Evolutionary conservation across 306 rosid species (phyloP).

Genomic region (Cicer cuneatum): DNA sequence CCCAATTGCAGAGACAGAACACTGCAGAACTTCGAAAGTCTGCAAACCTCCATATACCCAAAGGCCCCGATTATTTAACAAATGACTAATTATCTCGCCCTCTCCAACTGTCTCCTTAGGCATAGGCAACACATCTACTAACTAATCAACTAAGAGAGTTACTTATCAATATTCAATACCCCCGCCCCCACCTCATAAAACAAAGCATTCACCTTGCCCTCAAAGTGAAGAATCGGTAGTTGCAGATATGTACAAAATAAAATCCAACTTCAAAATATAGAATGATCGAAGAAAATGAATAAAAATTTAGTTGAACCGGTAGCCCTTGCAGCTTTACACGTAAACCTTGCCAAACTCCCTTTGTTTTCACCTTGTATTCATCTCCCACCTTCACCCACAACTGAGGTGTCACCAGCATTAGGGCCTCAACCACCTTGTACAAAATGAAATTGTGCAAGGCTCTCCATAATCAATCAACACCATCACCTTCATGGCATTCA

Average conservation of each 20-base stretch:
- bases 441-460: too few relatives aligned
- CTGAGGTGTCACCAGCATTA: neutral
- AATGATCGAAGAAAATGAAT: neutral
- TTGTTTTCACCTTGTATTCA: neutral
- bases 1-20: neutral
- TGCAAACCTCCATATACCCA: neutral
- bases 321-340: neutral
- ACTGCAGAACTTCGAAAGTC: neutral
- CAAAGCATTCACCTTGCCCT: neutral
- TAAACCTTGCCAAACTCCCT: neutral
- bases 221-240: neutral
- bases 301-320: neutral
- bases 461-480: neutral
- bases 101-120: neutral
- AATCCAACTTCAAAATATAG: neutral
- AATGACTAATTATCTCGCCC: neutral
- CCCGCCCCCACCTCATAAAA: too few relatives aligned
- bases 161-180: neutral
- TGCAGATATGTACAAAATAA: slow-evolving; percentile 1
- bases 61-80: neutral
- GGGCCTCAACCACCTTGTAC: neutral
- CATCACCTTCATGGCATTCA: neutral
- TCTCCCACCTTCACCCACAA: neutral
- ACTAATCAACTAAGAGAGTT: neutral
- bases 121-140: neutral